These are phyloP conservation scores for Arxiozyma heterogenica DNA, from an alignment of 1,139 yeast species.

Conservation along the genomic window DNA sequence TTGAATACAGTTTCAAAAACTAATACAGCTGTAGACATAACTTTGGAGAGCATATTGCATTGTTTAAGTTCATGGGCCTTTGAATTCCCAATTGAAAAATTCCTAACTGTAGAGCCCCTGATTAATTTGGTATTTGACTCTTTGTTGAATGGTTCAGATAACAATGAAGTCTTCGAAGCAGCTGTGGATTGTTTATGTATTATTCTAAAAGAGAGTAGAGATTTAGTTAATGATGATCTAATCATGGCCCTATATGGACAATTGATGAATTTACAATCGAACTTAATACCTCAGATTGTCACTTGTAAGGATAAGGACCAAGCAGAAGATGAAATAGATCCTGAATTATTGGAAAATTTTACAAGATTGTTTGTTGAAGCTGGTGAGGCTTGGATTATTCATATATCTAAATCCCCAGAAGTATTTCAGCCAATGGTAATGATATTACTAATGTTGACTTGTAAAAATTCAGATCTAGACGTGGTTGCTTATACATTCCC, in stretches of 20 bases:
- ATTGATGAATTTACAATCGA: conserved; percentile 44
- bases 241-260: conserved; percentile 63
- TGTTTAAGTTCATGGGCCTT: conserved; percentile 85
- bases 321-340: conserved; percentile 20
- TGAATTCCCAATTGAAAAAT: conserved; percentile 65
- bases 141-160: conserved; percentile 33
- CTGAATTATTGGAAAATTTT: conserved; percentile 59
- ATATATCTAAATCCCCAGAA: conserved; percentile 65
- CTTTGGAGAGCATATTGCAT: conserved; percentile 41
- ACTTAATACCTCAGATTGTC: conserved; percentile 18
- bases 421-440: conserved; percentile 71
- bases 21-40: conserved; percentile 15
- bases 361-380: conserved; percentile 82
- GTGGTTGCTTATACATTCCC: conserved; percentile 84
- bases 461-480: conserved; percentile 55
- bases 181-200: conserved; percentile 79
- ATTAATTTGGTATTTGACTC: conserved; percentile 64
- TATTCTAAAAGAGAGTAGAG: conserved; percentile 72
- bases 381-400: conserved; percentile 91
- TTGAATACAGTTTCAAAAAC: background rate
- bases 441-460: conserved; percentile 41
- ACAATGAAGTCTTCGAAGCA: conserved; percentile 70
- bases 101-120: conserved; percentile 53
- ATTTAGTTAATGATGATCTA: conserved; percentile 51
- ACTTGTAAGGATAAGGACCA: conserved; percentile 5